phyloP scores from a whole-genome alignment of 495 filamentous ascomycete genomes.

The Penicillium goetzii region DNA sequence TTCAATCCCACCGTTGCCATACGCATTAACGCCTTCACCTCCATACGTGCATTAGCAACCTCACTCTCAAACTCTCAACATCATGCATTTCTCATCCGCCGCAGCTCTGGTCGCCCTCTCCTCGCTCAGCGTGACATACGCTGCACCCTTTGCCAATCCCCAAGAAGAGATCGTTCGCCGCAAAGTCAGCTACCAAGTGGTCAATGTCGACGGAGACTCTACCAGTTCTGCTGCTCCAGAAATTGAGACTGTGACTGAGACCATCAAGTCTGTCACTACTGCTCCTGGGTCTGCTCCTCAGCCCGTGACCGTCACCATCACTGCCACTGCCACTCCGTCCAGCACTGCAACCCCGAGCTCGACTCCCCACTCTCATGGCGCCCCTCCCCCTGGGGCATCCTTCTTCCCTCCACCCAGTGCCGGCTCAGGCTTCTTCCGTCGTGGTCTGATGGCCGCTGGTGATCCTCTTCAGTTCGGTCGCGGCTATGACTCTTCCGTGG shows the following conservation, averaged over 20 bases:
- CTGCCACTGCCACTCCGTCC: slow-evolving; percentile 34
- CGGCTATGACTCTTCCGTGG: slow-evolving; percentile 19
- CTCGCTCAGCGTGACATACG: slow-evolving; percentile 34
- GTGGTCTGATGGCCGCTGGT: slow-evolving; percentile 28
- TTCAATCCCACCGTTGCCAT: slow-evolving; percentile 5
- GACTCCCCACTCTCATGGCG: slow-evolving; percentile 19
- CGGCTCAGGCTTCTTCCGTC: slow-evolving; percentile 25
- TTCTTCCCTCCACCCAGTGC: slow-evolving; percentile 19
- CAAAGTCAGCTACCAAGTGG: slow-evolving; percentile 47
- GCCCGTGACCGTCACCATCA: slow-evolving; percentile 41
- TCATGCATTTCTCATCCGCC: slow-evolving; percentile 41
- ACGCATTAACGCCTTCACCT: neutral
- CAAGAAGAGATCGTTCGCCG: slow-evolving; percentile 37
- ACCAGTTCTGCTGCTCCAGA: slow-evolving; percentile 29
- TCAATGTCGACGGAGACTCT: slow-evolving; percentile 50
- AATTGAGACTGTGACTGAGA: slow-evolving; percentile 41
- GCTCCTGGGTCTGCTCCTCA: slow-evolving; percentile 29
- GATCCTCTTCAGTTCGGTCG: slow-evolving; percentile 27
- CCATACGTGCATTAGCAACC: neutral
- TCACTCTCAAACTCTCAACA: slow-evolving; percentile 3
- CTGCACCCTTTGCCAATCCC: slow-evolving; percentile 39
- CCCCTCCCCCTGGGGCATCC: slow-evolving; percentile 20
- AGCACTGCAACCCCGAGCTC: slow-evolving; percentile 17
- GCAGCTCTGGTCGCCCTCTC: slow-evolving; percentile 38
- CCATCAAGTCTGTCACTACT: slow-evolving; percentile 30